Base-by-base conservation (phyloP, 306 rosid genomes). In the Cyamopsis tetragonoloba region DNA sequence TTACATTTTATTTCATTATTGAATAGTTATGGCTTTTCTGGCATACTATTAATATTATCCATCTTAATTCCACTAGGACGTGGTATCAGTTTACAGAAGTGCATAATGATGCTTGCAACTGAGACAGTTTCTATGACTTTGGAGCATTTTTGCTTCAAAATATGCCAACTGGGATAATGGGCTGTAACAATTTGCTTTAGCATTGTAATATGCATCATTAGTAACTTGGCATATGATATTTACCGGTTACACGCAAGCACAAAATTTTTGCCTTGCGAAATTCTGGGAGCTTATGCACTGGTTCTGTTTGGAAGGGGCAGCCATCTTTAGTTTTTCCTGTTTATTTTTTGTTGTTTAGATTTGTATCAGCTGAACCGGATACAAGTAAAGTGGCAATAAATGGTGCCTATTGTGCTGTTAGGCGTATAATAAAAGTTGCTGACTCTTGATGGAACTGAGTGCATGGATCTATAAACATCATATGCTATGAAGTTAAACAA, bases 361-460 rank as follows among this genome's bases (percentile, higher is more conserved):
- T 66, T 31, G 13, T 66, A 61, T 59, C 46, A 34, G 54, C 66
- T 22, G 65, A 74, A n/a, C n/a, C n/a, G n/a, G n/a, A 26, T 57
- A 49, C 7, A 28, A 14, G n/a, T 15, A 48, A 65, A 49, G 49
- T 65, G 49, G 27, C 31, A 38, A 35, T 59, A 24, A 12, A 31
- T 44, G 46, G 46, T 44, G 67, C 65, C 28, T 62, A 43, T 22
- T 30, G 39, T 65, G 43, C 27, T 47, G 66, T 74, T 43, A 19
- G 49, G 24, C 19, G 43, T 32, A 14, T 59, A 10, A 13, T 22
- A 23, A 55, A 48, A 49, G 27, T 18, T 43, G 49, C 5, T 55
- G 20, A 10, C 20, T 19, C 68, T 15, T 30, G 28, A 17, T 68
- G 37, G 54, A 37, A 57, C 44, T 14, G 50, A 49, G 62, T 56